Base-by-base conservation (phyloP, 1,284 basidiomycete species). In the Laetiporus sulphureus region DNA sequence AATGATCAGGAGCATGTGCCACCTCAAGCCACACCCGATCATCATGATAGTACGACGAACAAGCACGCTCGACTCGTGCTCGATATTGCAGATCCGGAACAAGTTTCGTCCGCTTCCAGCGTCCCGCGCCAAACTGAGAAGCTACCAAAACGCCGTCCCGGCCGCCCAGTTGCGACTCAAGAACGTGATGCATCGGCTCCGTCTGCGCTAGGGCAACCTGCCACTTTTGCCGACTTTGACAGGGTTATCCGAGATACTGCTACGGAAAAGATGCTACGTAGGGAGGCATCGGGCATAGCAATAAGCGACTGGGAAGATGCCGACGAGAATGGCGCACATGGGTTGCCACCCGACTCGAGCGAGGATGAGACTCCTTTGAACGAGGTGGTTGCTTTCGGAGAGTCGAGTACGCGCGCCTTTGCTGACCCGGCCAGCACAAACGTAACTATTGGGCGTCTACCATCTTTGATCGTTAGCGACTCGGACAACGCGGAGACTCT, bases 331-430 rank as follows among this genome's bases (percentile, higher is more conserved):
- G 37, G 40, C 5, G 27, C 21, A 16, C 45, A 47, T 20, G 52
- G 45, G 32, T 41, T 31, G 5, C 42, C 46, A 4, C 47, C 47
- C 12, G 42, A 42, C 15, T 53, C 51, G 12, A 51, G 51, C 31
- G 49, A 51, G 19, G 52, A 52, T 29, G 53, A 54, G 10, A 19
- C 44, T 4, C 47, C n/a, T 49, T 16, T 30, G 11, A 21, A 23
- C 23, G 27, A 18, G 10, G 13, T 13, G 8, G 8, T 13, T 7
- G 8, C 25, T 13, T 27, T 13, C 10, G 16, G 18, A 13, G 8
- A 33, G 18, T 7, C 10, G 7, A 32, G 15, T 23, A 2, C 8
- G 3, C 25, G 15, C 19, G 18, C 4, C 8, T n/a, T 27, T 12
- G 6, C 21, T 3, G 2, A 12, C n/a, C 12, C 20, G 13, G 8